These are phyloP conservation scores for Candida coleopterorum DNA, from an alignment of 805 yeast genomes.

Conservation along the genomic window DNA sequence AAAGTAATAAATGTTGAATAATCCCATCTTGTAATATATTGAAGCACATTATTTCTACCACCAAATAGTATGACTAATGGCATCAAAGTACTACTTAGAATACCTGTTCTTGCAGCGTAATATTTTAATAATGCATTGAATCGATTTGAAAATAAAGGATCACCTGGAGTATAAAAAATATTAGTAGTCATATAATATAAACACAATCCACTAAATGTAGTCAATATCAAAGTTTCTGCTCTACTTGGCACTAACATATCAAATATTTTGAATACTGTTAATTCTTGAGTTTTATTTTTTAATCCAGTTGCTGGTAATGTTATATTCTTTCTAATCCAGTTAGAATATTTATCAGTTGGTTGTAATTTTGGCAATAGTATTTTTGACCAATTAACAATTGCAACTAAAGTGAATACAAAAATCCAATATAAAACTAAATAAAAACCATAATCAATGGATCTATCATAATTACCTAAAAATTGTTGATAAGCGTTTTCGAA, in stretches of 20 bases:
- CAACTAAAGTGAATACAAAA: constrained; percentile 19
- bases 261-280: constrained; percentile 16
- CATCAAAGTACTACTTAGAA: constrained; percentile 23
- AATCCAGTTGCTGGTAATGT: constrained; percentile 38
- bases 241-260: constrained; percentile 39
- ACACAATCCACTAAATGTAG: constrained; percentile 26
- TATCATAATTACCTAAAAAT: constrained; percentile 37
- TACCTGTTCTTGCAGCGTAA: constrained; percentile 36
- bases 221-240: constrained; percentile 29
- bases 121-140: constrained; percentile 34
- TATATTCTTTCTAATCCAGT: constrained; percentile 27
- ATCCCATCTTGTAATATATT: constrained; percentile 35
- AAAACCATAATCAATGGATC: constrained; percentile 42
- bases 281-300: constrained; percentile 22
- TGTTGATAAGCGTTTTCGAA: constrained; percentile 29
- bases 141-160: constrained; percentile 32
- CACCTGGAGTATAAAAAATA: constrained; percentile 22
- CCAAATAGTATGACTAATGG: constrained; percentile 32
- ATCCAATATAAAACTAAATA: constrained; percentile 29
- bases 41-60: constrained; percentile 34
- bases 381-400: constrained; percentile 31
- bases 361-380: constrained; percentile 18
- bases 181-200: constrained; percentile 19
- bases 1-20: constrained; percentile 24
- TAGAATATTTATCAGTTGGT: constrained; percentile 25